These are phyloP conservation scores for Colletotrichum camelliae DNA, from an alignment of 2,329 filamentous ascomycete genomes.

Conservation along the genomic window DNA sequence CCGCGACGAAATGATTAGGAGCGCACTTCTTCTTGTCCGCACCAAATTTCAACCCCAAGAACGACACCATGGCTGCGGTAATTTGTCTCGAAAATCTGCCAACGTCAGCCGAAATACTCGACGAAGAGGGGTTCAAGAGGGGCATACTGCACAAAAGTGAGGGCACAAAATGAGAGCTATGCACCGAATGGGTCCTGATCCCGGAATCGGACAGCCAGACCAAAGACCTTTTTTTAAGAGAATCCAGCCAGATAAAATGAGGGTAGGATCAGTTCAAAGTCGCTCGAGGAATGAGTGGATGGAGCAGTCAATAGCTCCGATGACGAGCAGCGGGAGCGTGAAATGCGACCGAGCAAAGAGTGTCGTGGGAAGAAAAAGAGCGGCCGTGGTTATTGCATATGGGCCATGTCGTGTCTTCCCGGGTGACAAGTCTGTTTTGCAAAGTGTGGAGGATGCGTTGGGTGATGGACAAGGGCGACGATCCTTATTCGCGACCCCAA, in stretches of 20 bases:
- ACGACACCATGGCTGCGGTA: constrained; percentile 56
- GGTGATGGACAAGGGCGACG: constrained; percentile 19
- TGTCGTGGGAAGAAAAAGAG: constrained; percentile 11
- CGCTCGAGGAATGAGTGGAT: neutral
- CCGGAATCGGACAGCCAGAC: neutral
- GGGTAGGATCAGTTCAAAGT: neutral
- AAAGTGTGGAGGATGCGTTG: constrained; percentile 10
- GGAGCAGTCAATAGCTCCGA: constrained; percentile 9
- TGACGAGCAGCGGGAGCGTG: neutral
- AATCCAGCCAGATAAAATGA: neutral
- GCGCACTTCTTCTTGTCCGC: constrained; percentile 59
- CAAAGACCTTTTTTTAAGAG: neutral
- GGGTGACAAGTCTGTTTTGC: neutral
- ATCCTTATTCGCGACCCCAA: constrained; percentile 22
- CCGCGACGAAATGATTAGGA: neutral
- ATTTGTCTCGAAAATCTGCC: constrained; percentile 7
- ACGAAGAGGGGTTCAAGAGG: neutral
- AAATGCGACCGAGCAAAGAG: constrained; percentile 4
- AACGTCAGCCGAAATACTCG: neutral
- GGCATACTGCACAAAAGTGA: constrained; percentile 14
- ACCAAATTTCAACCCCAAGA: constrained; percentile 63
- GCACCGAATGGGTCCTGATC: neutral
- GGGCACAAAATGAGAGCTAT: constrained; percentile 7
- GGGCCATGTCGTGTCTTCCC: constrained; percentile 20
- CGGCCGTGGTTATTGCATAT: constrained; percentile 14